Percentiles rank a stretch among this genome's conserved stretches.
phyloP scores from a whole-genome alignment of 176 grass and related monocot species.

The Bothriochloa decipiens region DNA sequence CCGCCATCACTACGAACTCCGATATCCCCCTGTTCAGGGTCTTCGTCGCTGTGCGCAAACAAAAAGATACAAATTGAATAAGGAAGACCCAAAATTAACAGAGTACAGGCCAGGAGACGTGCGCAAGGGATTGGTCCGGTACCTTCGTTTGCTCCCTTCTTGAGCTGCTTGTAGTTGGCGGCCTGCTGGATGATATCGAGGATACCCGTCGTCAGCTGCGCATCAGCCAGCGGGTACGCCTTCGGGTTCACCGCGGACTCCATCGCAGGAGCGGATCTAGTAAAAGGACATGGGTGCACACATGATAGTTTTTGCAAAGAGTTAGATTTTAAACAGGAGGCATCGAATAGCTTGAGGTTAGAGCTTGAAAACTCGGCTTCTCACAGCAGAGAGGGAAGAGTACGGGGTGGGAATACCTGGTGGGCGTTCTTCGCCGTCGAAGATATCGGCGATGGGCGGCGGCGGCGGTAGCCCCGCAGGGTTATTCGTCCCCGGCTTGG shows the following conservation, averaged over 20 bases:
- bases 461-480: neutral
- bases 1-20: constrained; percentile 91
- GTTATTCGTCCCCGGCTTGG: neutral
- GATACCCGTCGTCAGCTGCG: constrained; percentile 71
- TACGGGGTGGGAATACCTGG: neutral
- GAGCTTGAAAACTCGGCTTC: neutral
- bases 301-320: neutral
- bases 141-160: constrained; percentile 96
- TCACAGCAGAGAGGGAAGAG: neutral
- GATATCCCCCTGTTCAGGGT: constrained; percentile 86
- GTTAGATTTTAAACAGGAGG: neutral
- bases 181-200: constrained; percentile 81
- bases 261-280: neutral
- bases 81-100: neutral
- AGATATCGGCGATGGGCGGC: neutral
- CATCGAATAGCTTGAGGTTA: neutral
- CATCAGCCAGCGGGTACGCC: constrained; percentile 83
- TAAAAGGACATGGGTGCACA: neutral
- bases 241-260: constrained; percentile 73
- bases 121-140: neutral
- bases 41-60: constrained; percentile 60
- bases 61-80: neutral
- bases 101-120: neutral
- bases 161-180: constrained; percentile 88
- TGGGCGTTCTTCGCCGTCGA: neutral